Base-by-base conservation (phyloP, 2,329 filamentous ascomycete species). In the Helotiales sp. region DNA sequence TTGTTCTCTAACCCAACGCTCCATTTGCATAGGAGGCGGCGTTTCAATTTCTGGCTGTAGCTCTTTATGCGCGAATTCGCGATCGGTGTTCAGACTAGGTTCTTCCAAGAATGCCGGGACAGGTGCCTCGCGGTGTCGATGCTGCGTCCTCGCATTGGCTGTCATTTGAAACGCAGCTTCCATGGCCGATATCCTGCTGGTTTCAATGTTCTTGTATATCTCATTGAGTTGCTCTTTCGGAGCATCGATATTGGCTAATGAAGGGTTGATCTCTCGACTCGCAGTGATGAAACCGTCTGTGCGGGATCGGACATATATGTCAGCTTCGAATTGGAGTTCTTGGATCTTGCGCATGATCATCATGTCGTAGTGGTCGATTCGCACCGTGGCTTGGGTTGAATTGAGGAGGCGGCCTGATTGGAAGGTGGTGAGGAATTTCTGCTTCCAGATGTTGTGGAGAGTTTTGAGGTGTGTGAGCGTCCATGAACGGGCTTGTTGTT, bases 271-370 rank as follows among this genome's bases (percentile, higher is more conserved):
- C 6, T 65, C 64, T 17, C 63, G 43, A 7, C 45, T 28, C 34
- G 67, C 60, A 2, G 58, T 69, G 30, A 62, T 24, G 32, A 73
- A 73, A 5, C 72, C 71, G 13, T 72, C 70, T 2, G 60, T 64
- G 43, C 67, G 62, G 7, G 26, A n/a, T 5, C 61, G 70, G 6
- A 73, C 24, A 15, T 63, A 65, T 40, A 74, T 58, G 40, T 72
- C 71, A 0, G 62, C 64, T 26, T 71, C 66, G 45, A 66, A 24
- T 40, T 73, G 73, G 10, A 74, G 49, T 58, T 74, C 71, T 49
- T 69, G 63, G 22, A 74, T 67, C 32, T 71, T 70, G 52, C 70
- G 71, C 17, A 73, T 61, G 20, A 73, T 60, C 40, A 73, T 68
- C 52, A 74, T 65, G 24, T 69, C 70, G 22, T 52, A 65, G 34